Evolutionary conservation across 306 rosid genomes (phyloP).

Genomic region (Cucumis sativus): Cucumber_9930_V3 NC_026655.2:5035001-5035500

Average conservation of each 20-base stretch:
- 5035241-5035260: neutral
- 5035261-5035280: conserved; percentile 67
- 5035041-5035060: neutral
- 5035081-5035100: neutral
- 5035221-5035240: neutral
- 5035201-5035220: neutral
- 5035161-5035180: neutral
- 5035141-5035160: neutral
- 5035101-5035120: neutral
- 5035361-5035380: neutral
- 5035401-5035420: neutral
- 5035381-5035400: neutral
- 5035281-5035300: conserved; percentile 73
- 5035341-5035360: conserved; percentile 22
- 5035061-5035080: neutral
- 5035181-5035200: neutral
- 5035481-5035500: conserved; percentile 86
- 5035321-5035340: conserved; percentile 87
- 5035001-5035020: conserved; percentile 84
- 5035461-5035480: conserved; percentile 79
- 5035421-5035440: conserved; percentile 80
- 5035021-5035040: conserved; percentile 45
- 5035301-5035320: conserved; percentile 88
- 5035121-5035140: neutral
- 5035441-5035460: conserved; percentile 72